Conservation (phyloP, 176 grass and related monocot genomes). For the Stipa capillata region DNA sequence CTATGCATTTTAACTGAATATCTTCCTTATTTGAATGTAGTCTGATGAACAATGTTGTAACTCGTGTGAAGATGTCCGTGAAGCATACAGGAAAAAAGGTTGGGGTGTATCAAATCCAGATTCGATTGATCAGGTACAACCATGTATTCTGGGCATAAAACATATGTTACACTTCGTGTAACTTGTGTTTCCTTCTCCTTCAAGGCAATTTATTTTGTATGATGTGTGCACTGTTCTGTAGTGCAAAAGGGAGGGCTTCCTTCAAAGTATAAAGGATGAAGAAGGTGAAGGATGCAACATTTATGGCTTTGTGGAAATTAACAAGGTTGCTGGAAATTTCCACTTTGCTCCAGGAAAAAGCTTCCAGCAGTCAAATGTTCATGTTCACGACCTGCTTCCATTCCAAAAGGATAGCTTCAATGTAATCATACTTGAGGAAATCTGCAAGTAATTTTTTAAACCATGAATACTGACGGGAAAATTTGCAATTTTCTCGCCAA, state of each 20-base stretch:
- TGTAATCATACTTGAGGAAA: conserved; percentile 64
- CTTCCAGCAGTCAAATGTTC: conserved; percentile 93
- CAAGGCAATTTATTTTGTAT: conserved; percentile 17
- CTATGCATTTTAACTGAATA: neutral
- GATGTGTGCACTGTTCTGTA: conserved; percentile 21
- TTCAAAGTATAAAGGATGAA: conserved; percentile 96
- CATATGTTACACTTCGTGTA: neutral
- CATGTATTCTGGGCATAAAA: neutral
- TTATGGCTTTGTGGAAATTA: conserved; percentile 88
- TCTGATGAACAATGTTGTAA: conserved; percentile 89
- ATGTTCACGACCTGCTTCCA: conserved; percentile 94
- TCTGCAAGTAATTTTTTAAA: conserved; percentile 14
- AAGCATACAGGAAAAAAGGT: conserved; percentile 94
- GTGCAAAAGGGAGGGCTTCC: conserved; percentile 99
- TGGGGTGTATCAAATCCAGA: conserved; percentile 93
- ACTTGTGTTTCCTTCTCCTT: neutral
- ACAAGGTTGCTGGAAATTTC: conserved; percentile 98
- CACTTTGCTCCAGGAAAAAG: conserved; percentile 99
- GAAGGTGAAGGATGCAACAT: conserved; percentile 99
- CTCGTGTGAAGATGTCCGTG: conserved; percentile 90
- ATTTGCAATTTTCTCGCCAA: neutral
- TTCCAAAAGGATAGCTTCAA: conserved; percentile 99
- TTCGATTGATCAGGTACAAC: conserved; percentile 71
- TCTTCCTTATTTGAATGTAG: conserved; percentile 44
- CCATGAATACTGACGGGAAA: neutral